Evolutionary conservation across 768 basidiomycete genomes (phyloP).

Genomic region (Mycena epipterygia): DNA sequence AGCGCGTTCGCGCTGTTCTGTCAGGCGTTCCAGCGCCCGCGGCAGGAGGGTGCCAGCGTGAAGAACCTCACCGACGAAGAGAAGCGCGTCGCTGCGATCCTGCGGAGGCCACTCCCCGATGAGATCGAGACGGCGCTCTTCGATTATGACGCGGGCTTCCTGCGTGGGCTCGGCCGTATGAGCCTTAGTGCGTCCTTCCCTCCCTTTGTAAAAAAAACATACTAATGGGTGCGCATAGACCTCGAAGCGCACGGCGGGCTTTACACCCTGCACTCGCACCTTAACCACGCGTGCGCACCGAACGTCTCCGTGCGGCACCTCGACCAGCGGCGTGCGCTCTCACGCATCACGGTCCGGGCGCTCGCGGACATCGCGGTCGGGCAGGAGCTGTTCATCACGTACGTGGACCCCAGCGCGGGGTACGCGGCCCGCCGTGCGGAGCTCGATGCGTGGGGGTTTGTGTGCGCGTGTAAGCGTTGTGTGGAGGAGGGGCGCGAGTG

Average conservation of each 20-base stretch:
- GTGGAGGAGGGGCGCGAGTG: conserved; percentile 65
- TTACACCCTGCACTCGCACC: conserved; percentile 87
- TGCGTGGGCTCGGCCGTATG: conserved; percentile 81
- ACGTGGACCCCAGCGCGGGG: conserved; percentile 77
- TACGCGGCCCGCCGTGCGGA: conserved; percentile 63
- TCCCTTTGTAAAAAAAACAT: conserved; percentile 19
- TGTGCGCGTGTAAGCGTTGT: conserved; percentile 80
- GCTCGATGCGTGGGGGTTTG: conserved; percentile 83
- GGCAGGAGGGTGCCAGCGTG: background rate
- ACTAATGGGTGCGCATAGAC: conserved; percentile 54
- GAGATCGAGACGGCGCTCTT: conserved; percentile 74
- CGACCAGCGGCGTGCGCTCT: conserved; percentile 75
- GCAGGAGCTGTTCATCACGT: conserved; percentile 83
- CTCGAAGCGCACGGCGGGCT: conserved; percentile 90
- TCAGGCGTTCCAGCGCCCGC: conserved; percentile 62
- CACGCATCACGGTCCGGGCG: conserved; percentile 84
- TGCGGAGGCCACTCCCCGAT: conserved; percentile 62
- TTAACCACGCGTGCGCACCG: conserved; percentile 89
- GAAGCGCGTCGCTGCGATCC: conserved; percentile 69
- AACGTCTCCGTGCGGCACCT: conserved; percentile 86
- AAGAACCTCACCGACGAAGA: conserved; percentile 68
- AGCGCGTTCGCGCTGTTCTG: conserved; percentile 70
- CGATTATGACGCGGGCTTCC: conserved; percentile 77
- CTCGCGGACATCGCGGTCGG: conserved; percentile 72
- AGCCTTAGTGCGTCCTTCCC: conserved; percentile 73